Evolutionary conservation across 495 filamentous ascomycete species (phyloP).

Genomic region (Talaromyces nanjingensis): DNA sequence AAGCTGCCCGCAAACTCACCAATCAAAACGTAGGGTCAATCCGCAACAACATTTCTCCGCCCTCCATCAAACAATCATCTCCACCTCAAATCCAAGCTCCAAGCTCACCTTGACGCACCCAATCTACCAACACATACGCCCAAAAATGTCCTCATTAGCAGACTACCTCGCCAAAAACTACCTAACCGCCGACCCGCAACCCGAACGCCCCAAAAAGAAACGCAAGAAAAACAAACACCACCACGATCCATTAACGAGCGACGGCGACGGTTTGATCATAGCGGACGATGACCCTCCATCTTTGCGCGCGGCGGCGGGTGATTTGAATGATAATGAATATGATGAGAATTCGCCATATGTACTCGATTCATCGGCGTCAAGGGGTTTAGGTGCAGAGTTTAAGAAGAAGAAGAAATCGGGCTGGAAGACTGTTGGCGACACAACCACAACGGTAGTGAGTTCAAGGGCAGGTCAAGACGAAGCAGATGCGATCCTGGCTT

Average conservation of each 20-base stretch:
- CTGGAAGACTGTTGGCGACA: constrained; percentile 64
- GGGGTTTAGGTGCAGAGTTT: constrained; percentile 54
- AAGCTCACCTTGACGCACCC: too few relatives aligned
- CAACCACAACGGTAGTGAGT: constrained; percentile 34
- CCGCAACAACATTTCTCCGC: constrained; percentile 12
- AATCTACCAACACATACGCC: constrained; percentile 2
- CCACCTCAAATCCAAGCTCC: neutral
- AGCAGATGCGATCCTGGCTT: constrained; percentile 79
- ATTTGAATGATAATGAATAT: constrained; percentile 32
- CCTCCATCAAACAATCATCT: neutral
- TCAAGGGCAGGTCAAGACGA: constrained; percentile 37
- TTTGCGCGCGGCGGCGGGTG: constrained; percentile 44
- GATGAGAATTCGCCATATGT: constrained; percentile 34
- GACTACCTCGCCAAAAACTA: constrained; percentile 94
- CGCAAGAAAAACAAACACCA: constrained; percentile 77
- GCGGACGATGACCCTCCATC: constrained; percentile 82
- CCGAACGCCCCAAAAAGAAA: constrained; percentile 62
- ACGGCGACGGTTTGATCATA: constrained; percentile 64
- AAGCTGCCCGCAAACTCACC: neutral
- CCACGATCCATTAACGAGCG: constrained; percentile 31
- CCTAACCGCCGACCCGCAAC: constrained; percentile 61
- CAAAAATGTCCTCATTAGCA: constrained; percentile 45
- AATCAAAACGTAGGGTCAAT: neutral
- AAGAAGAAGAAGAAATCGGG: constrained; percentile 66
- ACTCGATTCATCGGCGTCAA: constrained; percentile 34